phyloP scores from a whole-genome alignment of 2,329 filamentous ascomycete species.

The Pseudogymnoascus sp. region DNA sequence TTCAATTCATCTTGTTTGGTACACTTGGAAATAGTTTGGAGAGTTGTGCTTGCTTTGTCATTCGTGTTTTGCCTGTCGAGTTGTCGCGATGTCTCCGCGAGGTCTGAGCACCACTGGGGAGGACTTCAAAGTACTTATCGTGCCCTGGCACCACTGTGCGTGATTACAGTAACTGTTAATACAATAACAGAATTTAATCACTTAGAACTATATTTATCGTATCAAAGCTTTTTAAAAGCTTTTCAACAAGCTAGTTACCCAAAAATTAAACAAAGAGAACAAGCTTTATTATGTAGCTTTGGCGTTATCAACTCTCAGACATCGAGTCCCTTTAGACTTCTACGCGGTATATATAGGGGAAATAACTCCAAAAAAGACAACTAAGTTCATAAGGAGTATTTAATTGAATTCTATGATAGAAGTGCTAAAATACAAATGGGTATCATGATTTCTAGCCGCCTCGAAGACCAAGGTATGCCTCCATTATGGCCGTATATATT shows the following conservation, averaged over 20 bases:
- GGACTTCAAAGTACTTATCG: background rate
- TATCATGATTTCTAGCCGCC: background rate
- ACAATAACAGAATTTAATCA: background rate
- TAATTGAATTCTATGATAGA: background rate
- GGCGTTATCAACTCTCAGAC: background rate
- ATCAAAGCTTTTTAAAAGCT: too few relatives aligned
- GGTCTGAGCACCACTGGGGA: background rate
- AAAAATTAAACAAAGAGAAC: background rate
- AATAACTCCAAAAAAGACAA: background rate
- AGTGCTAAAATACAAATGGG: background rate
- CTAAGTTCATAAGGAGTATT: background rate
- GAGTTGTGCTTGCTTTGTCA: background rate
- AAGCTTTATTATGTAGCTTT: background rate
- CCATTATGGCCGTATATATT: constrained; percentile 9
- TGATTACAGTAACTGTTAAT: background rate
- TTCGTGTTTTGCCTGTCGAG: background rate
- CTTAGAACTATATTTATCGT: background rate
- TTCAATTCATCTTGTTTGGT: background rate
- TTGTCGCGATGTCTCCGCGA: background rate
- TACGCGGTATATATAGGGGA: background rate
- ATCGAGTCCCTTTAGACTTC: background rate
- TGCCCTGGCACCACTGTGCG: background rate
- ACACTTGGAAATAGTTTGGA: background rate
- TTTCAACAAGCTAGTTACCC: background rate
- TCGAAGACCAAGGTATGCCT: background rate